Evolutionary conservation across 1,284 basidiomycete genomes (phyloP).

Genomic region (Fistulinella cinereoalba): DNA sequence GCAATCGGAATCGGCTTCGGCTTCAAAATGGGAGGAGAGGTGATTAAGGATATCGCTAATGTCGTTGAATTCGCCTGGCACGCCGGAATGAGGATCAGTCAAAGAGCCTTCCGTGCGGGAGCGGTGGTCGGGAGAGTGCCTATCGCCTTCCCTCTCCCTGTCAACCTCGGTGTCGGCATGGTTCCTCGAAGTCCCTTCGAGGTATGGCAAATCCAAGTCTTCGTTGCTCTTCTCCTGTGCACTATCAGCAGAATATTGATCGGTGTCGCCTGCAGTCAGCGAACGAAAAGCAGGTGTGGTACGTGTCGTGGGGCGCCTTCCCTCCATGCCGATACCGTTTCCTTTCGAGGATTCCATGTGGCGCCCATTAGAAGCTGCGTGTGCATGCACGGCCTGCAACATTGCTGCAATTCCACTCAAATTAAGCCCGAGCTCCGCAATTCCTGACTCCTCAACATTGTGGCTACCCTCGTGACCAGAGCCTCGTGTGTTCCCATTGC

Average conservation of each 20-base stretch:
- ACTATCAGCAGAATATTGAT: conserved; percentile 30
- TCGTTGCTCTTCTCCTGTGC: conserved; percentile 42
- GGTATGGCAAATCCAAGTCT: conserved; percentile 57
- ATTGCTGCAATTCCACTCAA: conserved; percentile 66
- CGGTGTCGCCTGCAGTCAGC: conserved; percentile 53
- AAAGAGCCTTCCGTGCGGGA: conserved; percentile 28
- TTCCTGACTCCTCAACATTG: conserved; percentile 23
- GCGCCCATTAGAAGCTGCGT: conserved; percentile 50
- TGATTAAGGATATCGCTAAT: conserved; percentile 73
- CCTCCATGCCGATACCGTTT: conserved; percentile 41
- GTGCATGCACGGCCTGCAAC: conserved; percentile 68
- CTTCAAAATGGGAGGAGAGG: conserved; percentile 64
- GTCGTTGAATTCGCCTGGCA: conserved; percentile 60
- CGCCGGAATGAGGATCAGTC: conserved; percentile 41
- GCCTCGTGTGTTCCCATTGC: conserved; percentile 8
- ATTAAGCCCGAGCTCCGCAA: conserved; percentile 44
- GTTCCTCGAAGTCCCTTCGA: conserved; percentile 24
- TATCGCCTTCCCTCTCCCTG: conserved; percentile 28
- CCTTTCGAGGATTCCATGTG: conserved; percentile 45
- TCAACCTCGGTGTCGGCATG: conserved; percentile 44
- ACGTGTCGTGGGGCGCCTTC: conserved; percentile 55
- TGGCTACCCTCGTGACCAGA: conserved; percentile 11
- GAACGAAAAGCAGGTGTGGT: conserved; percentile 74
- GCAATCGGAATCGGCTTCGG: conserved; percentile 43
- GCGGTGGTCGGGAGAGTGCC: conserved; percentile 31